Evolutionary conservation across 2,329 filamentous ascomycete genomes (phyloP), one percentile per base, ranked within the genome.

Genomic region (Dothideomycetidae sp.): DNA sequence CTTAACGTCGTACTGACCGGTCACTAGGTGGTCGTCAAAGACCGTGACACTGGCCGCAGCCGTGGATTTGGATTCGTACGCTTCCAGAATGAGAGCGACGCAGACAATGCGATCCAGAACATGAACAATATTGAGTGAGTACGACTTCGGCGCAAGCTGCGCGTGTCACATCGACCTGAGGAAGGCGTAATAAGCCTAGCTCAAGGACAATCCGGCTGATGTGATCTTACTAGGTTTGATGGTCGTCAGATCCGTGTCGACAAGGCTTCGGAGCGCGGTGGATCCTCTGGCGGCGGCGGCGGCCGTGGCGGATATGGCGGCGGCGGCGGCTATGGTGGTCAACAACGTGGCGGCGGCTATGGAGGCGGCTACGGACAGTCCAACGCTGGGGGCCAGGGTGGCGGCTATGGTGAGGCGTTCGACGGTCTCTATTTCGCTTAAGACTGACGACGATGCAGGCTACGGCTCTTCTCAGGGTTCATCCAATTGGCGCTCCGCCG

Each of bases 61-160:
- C 83, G 90, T 60, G 90, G 90, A 43, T 98, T 96, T 59, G 90
- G 90, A 33, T 96, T 96, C 60, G 88, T 98, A 46, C 81, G 86
- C 51, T 98, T 88, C 63, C 64, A 73, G 36, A 74, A 75, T 47
- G 82, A 86, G 47, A 62, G 67, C 31, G 80, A 86, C 59, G 82
- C 83, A 44, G 75, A 85, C 53, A 70, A 70, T 48, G 83, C 83
- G 30, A 88, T 88, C 57, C 60, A 67, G 31, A 66, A 67, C 47
- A 86, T 90, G 82, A 88, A 90, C 68, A 85, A 86, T 57, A 67
- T 82, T 51, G 85, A 94, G 88, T 94, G 71, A 61, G 81, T 56
- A 21, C n/a, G 29, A 26, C 21, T n/a, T n/a, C 21, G n/a, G 21
- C 7, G 21, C 7, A 26, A n/a, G 21, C 21, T 26, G 21, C 21